Evolutionary conservation across 2,329 filamentous ascomycete genomes (phyloP), one percentile per base, ranked within the genome.

Genomic region (Botrytis aclada): DNA sequence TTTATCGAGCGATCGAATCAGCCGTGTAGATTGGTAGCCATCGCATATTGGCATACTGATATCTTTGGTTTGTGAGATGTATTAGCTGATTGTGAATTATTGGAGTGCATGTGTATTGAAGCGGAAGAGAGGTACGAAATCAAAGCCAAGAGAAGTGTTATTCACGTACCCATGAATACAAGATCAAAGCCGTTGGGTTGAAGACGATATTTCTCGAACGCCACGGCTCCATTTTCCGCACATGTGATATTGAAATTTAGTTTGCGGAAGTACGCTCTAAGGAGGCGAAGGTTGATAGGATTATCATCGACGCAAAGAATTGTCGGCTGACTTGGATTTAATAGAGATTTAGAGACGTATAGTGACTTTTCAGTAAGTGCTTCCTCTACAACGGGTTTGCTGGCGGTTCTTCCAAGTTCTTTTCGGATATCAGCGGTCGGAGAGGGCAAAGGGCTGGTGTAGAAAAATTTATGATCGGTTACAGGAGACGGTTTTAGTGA

Each of bases 1-100:
- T 39, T 72, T 88, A 76, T 88, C 86, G 25, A 85, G 81, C 6
- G 82, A 81, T 16, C 87, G 83, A 43, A 88, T 88, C 56, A 80
- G 81, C 10, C 82, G 81, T 20, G 86, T 87, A 0, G 84, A 81
- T 71, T 85, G 83, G 22, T 86, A 79, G 0, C 85, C 85, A 72
- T 87, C 83, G 80, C 88, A 85, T 10, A 88, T 80, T 0, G 87
- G 87, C 87, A 88, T 88, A 69, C 84, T 84, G 8, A 88, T 82
- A 76, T 88, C 87, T 82, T 77, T 32, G 10, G 29, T 67, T 77
- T 18, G 76, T 3, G 25, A 56, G 16, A 32, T 5, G 10, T 20
- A 20, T 69, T 37, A 61, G 70, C 39, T 25, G 0, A 16, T n/a
- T 25, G 1, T 54, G n/a, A 4, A 56, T 7, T 4, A 22, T 18